Conservation (phyloP, 73 alveolate genomes). For the Uronychia setigera region DNA sequence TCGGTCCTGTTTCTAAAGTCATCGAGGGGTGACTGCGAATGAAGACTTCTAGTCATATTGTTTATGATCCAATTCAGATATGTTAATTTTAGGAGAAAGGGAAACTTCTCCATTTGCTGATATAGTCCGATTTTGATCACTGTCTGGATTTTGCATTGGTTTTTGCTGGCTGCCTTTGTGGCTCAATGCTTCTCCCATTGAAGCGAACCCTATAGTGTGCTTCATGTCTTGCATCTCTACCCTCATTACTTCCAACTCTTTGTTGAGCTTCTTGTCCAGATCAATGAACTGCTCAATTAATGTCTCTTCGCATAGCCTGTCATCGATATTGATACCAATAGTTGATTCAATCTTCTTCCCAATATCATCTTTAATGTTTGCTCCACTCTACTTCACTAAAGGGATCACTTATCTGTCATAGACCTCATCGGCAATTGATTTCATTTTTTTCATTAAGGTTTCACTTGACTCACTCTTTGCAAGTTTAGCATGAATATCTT, state of each 20-base stretch:
- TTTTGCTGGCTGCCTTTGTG: no score
- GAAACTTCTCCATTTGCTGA: no score
- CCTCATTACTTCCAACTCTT: background rate
- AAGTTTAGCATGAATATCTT: background rate
- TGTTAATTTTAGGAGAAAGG: no score
- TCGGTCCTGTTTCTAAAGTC: no score
- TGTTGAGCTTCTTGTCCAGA: background rate
- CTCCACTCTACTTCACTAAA: background rate
- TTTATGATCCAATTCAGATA: no score
- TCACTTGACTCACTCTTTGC: background rate
- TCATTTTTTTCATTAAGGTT: no score
- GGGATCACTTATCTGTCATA: background rate
- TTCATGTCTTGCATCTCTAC: background rate
- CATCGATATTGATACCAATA: background rate
- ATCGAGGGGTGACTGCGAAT: no score
- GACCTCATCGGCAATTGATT: background rate
- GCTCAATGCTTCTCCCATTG: background rate
- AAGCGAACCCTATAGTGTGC: background rate
- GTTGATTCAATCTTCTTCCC: background rate
- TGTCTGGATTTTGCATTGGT: no score
- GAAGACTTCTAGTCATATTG: no score
- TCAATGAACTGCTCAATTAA: background rate
- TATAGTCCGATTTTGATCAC: no score
- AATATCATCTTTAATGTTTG: background rate
- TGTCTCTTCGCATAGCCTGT: slow-evolving; percentile 2